These are phyloP conservation scores for Podaxis pistillaris DNA, from an alignment of 768 basidiomycete genomes.

Conservation along the genomic window DNA sequence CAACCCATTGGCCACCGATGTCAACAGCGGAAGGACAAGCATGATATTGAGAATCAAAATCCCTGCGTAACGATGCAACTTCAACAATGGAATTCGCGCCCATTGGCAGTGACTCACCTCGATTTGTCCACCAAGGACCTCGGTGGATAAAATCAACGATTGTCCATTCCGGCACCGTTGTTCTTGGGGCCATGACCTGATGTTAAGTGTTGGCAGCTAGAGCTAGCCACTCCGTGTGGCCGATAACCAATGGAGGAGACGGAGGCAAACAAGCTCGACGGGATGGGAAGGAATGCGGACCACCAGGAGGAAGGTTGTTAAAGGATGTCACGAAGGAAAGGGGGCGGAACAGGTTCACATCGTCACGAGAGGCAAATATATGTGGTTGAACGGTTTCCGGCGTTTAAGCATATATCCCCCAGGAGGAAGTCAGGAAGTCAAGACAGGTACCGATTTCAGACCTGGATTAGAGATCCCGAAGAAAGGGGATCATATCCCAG, in stretches of 20 bases:
- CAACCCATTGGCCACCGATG: slow-evolving; percentile 64
- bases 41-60: slow-evolving; percentile 58
- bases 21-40: slow-evolving; percentile 61
- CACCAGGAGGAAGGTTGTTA: neutral
- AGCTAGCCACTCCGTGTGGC: neutral
- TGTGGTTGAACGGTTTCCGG: slow-evolving; percentile 8
- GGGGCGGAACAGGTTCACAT: neutral
- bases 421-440: neutral
- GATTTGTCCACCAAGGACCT: slow-evolving; percentile 62
- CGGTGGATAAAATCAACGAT: slow-evolving; percentile 58
- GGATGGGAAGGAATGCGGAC: neutral
- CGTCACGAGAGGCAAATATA: neutral
- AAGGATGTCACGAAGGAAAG: neutral
- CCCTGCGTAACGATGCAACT: slow-evolving; percentile 32
- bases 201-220: slow-evolving; percentile 6
- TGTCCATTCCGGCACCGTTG: slow-evolving; percentile 45
- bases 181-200: slow-evolving; percentile 20
- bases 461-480: neutral
- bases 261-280: neutral
- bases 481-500: neutral
- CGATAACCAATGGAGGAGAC: neutral
- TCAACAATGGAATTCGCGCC: neutral
- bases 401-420: slow-evolving; percentile 7
- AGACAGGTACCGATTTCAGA: neutral
- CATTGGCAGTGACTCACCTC: slow-evolving; percentile 34